Conservation (phyloP, 441 rosid genomes). For the Geranium incanum region DNA sequence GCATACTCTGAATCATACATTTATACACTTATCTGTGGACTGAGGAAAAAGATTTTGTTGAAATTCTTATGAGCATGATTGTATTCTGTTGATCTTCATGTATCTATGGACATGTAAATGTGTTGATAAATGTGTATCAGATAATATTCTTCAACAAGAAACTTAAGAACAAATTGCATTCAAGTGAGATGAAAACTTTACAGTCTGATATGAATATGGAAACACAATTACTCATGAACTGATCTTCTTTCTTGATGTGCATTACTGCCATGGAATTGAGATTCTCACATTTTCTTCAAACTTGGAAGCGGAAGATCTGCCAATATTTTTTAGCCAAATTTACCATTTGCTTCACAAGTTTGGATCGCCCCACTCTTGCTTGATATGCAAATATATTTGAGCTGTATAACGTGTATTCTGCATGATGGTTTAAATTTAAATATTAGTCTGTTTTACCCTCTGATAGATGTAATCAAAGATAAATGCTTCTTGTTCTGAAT, state of each 20-base stretch:
- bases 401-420: background rate
- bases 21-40: no score
- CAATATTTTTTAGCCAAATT: background rate
- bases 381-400: background rate
- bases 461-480: constrained; percentile 5
- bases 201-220: background rate
- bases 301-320: background rate
- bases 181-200: background rate
- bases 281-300: background rate
- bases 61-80: background rate
- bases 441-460: background rate
- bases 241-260: background rate
- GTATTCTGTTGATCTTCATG: background rate
- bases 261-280: background rate
- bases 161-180: background rate
- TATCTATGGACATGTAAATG: background rate
- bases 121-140: background rate
- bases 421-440: background rate
- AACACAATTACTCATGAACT: background rate
- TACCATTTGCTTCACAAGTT: background rate
- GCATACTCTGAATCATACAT: no score
- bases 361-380: background rate
- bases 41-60: background rate
- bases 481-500: constrained; percentile 12
- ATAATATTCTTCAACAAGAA: background rate